Conservation (phyloP, 768 basidiomycete species). For the Cystoderma amianthinum region DNA sequence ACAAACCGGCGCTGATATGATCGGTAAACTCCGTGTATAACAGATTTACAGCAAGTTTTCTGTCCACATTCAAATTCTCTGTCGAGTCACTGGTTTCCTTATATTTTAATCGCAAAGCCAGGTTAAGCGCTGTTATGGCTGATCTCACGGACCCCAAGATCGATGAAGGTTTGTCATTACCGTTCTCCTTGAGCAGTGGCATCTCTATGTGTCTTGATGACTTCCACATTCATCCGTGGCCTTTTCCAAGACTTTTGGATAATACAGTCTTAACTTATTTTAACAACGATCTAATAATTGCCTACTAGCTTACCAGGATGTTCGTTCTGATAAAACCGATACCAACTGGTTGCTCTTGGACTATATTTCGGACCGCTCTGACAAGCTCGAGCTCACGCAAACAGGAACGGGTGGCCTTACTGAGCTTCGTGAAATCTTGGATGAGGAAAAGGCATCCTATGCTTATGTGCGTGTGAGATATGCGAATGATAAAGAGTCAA, state of each 20-base stretch:
- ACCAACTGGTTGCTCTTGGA: slow-evolving; percentile 89
- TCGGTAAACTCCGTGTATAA: slow-evolving; percentile 13
- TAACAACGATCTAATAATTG: slow-evolving; percentile 15
- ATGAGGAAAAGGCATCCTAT: slow-evolving; percentile 73
- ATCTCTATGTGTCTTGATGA: background rate
- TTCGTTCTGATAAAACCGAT: slow-evolving; percentile 78
- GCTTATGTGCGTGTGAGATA: slow-evolving; percentile 83
- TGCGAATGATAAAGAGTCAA: slow-evolving; percentile 80
- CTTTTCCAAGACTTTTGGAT: slow-evolving; percentile 5
- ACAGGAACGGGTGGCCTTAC: slow-evolving; percentile 76
- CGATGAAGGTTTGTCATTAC: slow-evolving; percentile 47
- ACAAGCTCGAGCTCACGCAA: slow-evolving; percentile 70
- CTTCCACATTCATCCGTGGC: background rate
- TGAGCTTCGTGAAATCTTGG: slow-evolving; percentile 67
- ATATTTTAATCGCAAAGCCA: slow-evolving; percentile 6
- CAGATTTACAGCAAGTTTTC: background rate
- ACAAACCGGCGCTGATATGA: slow-evolving; percentile 6
- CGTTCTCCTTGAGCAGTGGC: background rate
- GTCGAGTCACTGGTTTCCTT: no score
- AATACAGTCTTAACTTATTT: slow-evolving; percentile 4
- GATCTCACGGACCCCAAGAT: slow-evolving; percentile 74
- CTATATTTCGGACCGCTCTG: slow-evolving; percentile 80
- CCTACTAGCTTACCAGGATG: slow-evolving; percentile 74
- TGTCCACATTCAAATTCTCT: no score
- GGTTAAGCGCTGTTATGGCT: slow-evolving; percentile 49